Conservation (phyloP, 257 asterid genomes). For the Thymus mandschuricus region DNA sequence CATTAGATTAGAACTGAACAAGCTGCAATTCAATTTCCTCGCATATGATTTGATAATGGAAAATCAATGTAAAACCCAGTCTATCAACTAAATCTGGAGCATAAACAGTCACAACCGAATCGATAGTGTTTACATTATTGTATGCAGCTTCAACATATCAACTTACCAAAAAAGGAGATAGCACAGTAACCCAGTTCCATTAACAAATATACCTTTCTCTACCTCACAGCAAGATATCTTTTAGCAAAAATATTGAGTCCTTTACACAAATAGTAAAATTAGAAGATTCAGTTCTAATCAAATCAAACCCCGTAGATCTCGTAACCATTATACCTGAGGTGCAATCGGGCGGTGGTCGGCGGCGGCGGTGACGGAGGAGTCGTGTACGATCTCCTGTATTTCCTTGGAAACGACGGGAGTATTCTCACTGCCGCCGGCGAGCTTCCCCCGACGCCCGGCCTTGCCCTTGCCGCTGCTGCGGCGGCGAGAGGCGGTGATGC, state of each 20-base stretch:
- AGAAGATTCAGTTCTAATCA: neutral
- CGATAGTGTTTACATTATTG: neutral
- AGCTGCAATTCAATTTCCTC: conserved; percentile 1
- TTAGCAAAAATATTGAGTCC: neutral
- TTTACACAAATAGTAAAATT: neutral
- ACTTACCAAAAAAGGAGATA: neutral
- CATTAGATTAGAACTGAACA: neutral
- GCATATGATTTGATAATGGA: conserved; percentile 6
- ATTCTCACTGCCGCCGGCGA: conserved; percentile 41
- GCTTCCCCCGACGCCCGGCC: conserved; percentile 33
- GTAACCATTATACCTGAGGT: conserved; percentile 52
- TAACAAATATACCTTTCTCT: conserved; percentile 18
- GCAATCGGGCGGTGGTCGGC: conserved; percentile 68
- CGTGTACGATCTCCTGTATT: conserved; percentile 82
- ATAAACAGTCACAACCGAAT: neutral
- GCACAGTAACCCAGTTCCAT: conserved; percentile 12
- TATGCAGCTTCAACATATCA: conserved; percentile 8
- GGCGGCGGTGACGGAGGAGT: conserved; percentile 41
- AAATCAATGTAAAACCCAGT: neutral
- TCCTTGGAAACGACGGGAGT: conserved; percentile 84
- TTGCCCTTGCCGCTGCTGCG: conserved; percentile 44
- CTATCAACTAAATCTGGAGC: neutral
- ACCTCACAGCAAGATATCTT: neutral
- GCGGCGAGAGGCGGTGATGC: conserved; percentile 87
- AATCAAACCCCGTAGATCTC: conserved; percentile 28